Base-by-base conservation (phyloP, 352 stramenopile genomes). In the Phytopythium cucurbitacearum region DNA sequence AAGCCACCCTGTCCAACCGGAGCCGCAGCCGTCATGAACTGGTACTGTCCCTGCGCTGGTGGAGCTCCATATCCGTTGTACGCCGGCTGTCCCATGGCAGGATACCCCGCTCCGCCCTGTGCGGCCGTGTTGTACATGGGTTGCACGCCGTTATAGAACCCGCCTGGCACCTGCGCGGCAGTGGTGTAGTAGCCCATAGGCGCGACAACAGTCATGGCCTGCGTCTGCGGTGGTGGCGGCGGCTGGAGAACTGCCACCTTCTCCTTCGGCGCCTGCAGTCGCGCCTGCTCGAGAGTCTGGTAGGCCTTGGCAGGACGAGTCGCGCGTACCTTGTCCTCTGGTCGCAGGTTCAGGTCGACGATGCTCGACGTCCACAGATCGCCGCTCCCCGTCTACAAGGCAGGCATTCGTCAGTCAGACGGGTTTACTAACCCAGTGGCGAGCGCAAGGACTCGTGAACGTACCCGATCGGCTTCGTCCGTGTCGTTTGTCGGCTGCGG, bases 351-450 rank as follows among this genome's bases (percentile, higher is more conserved):
- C 41, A 92, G 54, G 40, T 90, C 78, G 21, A 90, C 79, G 61
- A 92, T 90, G 47, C 62, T 71, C 39, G 82, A 88, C 4, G 70
- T 73, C 82, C 82, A 90, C 55, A 92, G 49, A 56, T 88, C 77
- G 11, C 80, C 67, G 32, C 64, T 80, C 34, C 41, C 60, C 28
- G 63, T 73, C 68, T 82, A 48, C 28, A 57, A 28, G 10, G 16
- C 8, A 32, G 7, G 39, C 34, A 62, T 11, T 16, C 32, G 38
- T 44, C 5, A 60, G 21, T 37, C 49, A 35, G 7, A 44, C 1
- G 1, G 11, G 4, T 15, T 28, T n/a, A 33, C 11, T 7, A 28
- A 28, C 21, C 21, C 1, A 28, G 21, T 28, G 21, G 21, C 21
- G 21, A 28, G 21, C 21, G 12, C 4, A 32, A 2, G 33, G 33